phyloP scores from a whole-genome alignment of 495 filamentous ascomycete genomes.

The Poronia punctata region DNA sequence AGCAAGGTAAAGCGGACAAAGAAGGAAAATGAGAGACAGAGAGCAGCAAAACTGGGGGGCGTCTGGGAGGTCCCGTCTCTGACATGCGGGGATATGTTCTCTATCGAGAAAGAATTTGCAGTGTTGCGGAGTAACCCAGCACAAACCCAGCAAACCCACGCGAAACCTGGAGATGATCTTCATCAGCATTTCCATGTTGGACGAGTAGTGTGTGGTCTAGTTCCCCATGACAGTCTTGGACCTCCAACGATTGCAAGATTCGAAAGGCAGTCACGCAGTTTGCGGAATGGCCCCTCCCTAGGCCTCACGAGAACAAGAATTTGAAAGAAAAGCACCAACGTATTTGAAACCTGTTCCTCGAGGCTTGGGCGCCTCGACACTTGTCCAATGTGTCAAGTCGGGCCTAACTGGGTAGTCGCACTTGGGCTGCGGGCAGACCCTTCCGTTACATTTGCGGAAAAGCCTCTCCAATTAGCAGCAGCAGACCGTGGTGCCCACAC shows the following conservation, averaged over 20 bases:
- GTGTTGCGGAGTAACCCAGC: constrained; percentile 11
- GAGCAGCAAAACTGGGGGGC: no score
- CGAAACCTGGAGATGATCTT: not conserved
- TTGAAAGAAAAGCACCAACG: no score
- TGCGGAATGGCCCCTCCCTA: no score
- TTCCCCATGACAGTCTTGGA: not conserved
- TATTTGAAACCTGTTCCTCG: no score
- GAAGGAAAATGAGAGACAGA: no score
- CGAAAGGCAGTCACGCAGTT: no score
- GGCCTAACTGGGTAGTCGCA: constrained; percentile 5
- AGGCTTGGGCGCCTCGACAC: no score
- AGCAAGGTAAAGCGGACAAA: no score
- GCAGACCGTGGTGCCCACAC: not conserved
- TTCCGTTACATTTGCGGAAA: constrained; percentile 11
- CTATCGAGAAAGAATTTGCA: not conserved
- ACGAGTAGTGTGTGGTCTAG: not conserved
- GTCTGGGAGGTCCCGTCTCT: no score
- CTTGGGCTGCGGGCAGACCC: constrained; percentile 6
- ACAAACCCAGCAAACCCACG: no score
- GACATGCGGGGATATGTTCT: not conserved
- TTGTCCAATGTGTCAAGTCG: no score
- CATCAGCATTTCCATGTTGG: not conserved
- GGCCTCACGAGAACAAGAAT: no score
- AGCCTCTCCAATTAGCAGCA: constrained; percentile 7
- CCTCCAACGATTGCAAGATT: not conserved